Evolutionary conservation across 495 filamentous ascomycete species (phyloP).

Genomic region (Penicillium coprophilum): DNA sequence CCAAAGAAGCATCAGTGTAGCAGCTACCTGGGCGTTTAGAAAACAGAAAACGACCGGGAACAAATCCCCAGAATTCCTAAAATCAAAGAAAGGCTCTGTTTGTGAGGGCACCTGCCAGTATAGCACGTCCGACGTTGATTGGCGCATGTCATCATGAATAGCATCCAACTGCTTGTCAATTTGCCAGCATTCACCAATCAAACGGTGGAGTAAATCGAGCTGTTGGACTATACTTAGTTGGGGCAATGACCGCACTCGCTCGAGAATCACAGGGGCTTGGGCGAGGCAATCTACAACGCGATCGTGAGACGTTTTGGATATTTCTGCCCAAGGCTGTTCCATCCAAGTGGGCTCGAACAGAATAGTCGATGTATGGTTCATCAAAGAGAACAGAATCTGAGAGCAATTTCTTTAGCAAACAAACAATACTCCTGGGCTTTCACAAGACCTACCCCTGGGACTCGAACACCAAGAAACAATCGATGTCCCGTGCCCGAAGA

Average conservation of each 20-base stretch:
- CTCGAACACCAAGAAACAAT: too few species aligned
- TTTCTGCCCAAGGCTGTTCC: constrained; percentile 25
- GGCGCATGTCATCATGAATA: constrained; percentile 17
- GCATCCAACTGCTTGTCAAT: constrained; percentile 10
- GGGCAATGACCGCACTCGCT: too few species aligned
- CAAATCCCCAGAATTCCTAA: constrained; percentile 4
- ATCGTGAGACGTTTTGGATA: constrained; percentile 24
- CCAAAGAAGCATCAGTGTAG: constrained; percentile 39
- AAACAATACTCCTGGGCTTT: too few species aligned
- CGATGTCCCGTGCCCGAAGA: too few species aligned
- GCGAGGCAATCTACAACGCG: background rate
- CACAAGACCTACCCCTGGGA: too few species aligned
- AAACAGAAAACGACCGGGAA: constrained; percentile 38
- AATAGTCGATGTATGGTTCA: too few species aligned
- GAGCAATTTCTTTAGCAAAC: too few species aligned
- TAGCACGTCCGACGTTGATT: constrained; percentile 17
- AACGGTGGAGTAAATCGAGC: too few species aligned
- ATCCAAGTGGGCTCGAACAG: constrained; percentile 21
- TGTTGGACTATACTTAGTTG: too few species aligned
- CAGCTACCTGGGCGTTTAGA: constrained; percentile 20
- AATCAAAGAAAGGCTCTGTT: constrained; percentile 3
- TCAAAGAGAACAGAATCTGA: too few species aligned
- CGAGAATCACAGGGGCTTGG: too few species aligned
- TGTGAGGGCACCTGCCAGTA: constrained; percentile 32
- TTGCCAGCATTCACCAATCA: too few species aligned